phyloP scores from a whole-genome alignment of 2,329 filamentous ascomycete genomes.

The Nothophoma quercina region DNA sequence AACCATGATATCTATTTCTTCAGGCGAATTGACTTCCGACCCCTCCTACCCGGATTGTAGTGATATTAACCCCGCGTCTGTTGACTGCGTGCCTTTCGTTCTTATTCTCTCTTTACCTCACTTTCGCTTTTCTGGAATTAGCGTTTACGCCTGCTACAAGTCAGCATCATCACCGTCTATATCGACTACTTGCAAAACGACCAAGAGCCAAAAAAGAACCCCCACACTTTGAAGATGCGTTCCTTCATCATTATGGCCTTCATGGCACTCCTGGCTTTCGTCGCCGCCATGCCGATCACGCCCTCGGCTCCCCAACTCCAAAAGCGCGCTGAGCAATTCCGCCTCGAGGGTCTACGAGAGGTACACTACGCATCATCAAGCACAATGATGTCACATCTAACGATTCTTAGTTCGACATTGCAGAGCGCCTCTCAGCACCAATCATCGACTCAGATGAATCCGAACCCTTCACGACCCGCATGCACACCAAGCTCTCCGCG shows the following conservation, averaged over 20 bases:
- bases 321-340: constrained; percentile 42
- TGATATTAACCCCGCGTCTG: constrained; percentile 17
- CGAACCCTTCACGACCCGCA: constrained; percentile 27
- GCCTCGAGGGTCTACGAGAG: constrained; percentile 45
- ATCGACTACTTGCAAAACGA: background rate
- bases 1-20: constrained; percentile 19
- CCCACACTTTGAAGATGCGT: constrained; percentile 31
- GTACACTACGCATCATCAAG: constrained; percentile 21
- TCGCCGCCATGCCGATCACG: constrained; percentile 45
- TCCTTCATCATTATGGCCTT: constrained; percentile 34
- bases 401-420: constrained; percentile 40
- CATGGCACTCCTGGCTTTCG: constrained; percentile 33
- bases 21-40: constrained; percentile 30
- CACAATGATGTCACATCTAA: constrained; percentile 13
- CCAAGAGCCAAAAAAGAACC: background rate
- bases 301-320: constrained; percentile 44
- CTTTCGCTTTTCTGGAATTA: constrained; percentile 21
- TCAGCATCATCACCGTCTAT: background rate
- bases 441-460: constrained; percentile 22
- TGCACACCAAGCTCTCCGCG: constrained; percentile 33
- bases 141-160: constrained; percentile 7
- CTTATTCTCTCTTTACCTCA: constrained; percentile 17
- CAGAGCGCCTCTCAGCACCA: constrained; percentile 37
- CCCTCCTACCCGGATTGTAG: constrained; percentile 22
- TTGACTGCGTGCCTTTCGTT: constrained; percentile 27